Conservation (phyloP, 2,329 filamentous ascomycete genomes). For the Alternaria infectoria region DNA sequence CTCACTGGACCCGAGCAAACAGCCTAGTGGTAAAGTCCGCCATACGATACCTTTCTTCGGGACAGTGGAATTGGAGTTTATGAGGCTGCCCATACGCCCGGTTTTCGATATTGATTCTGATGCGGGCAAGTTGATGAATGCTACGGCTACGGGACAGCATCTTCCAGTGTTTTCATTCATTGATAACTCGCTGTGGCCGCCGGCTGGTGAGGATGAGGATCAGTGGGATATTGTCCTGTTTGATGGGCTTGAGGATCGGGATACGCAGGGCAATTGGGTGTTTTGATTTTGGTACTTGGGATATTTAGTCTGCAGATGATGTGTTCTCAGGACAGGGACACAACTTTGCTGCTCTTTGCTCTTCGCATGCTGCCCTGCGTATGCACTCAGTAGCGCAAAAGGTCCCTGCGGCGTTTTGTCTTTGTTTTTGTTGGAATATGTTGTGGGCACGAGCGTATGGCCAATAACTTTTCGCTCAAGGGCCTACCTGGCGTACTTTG, state of each 20-base stretch:
- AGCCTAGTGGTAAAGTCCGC: constrained; percentile 23
- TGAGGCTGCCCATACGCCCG: constrained; percentile 35
- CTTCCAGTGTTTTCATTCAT: constrained; percentile 45
- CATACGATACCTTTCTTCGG: constrained; percentile 46
- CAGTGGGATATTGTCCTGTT: constrained; percentile 47
- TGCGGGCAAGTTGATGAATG: constrained; percentile 34
- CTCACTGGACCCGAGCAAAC: constrained; percentile 38
- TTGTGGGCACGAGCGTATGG: not conserved
- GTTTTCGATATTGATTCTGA: constrained; percentile 41
- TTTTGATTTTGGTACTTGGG: not conserved
- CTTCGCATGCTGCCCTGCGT: constrained; percentile 4
- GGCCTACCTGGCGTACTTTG: not conserved
- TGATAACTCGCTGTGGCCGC: constrained; percentile 42
- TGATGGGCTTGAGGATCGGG: constrained; percentile 43
- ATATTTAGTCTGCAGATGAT: not conserved
- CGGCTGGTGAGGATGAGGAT: constrained; percentile 17
- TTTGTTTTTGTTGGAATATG: not conserved
- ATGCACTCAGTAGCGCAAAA: constrained; percentile 1
- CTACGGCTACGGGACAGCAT: constrained; percentile 28
- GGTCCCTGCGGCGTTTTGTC: not conserved
- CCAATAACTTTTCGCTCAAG: not conserved
- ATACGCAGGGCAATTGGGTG: constrained; percentile 45
- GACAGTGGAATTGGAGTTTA: constrained; percentile 38
- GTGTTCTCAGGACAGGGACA: too few species aligned
- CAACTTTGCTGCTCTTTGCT: too few species aligned